These are phyloP conservation scores for Hypoxylon lienhwacheense DNA, from an alignment of 495 filamentous ascomycete genomes.

Conservation along the genomic window DNA sequence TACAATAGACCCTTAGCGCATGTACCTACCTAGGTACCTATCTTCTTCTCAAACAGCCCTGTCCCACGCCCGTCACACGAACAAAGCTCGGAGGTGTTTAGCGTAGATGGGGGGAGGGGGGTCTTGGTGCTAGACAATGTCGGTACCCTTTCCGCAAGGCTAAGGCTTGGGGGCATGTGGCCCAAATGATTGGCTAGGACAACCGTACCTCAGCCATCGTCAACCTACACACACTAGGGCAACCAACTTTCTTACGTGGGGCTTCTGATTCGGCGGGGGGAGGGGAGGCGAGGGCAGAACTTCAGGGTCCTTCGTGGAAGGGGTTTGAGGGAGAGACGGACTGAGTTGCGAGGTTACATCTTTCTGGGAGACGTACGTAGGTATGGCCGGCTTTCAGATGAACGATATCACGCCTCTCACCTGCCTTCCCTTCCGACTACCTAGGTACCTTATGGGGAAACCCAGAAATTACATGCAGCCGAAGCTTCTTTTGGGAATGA, in stretches of 20 bases:
- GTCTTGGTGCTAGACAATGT: conserved; percentile 11
- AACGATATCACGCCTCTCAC: background rate
- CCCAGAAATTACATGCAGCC: conserved; percentile 5
- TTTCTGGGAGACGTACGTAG: conserved; percentile 19
- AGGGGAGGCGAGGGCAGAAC: conserved; percentile 23
- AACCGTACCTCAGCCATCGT: conserved; percentile 5
- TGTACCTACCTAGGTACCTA: background rate
- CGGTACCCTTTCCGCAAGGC: conserved; percentile 6
- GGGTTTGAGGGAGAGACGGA: conserved; percentile 6
- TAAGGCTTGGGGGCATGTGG: conserved; percentile 38
- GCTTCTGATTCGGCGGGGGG: conserved; percentile 14
- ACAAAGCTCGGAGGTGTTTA: conserved; percentile 6
- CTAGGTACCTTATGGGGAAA: conserved; percentile 3
- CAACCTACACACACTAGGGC: background rate
- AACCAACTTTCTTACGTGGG: conserved; percentile 21
- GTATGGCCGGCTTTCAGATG: background rate
- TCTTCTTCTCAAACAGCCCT: conserved; percentile 6
- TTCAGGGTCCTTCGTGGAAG: conserved; percentile 15
- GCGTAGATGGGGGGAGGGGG: conserved; percentile 4
- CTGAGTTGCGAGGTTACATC: conserved; percentile 9
- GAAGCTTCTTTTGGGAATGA: conserved; percentile 9
- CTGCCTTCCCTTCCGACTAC: background rate
- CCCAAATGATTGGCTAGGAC: conserved; percentile 35
- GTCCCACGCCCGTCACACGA: background rate
- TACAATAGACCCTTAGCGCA: conserved; percentile 9